phyloP scores from a whole-genome alignment of 768 basidiomycete species.

The Suillus americanus region DNA sequence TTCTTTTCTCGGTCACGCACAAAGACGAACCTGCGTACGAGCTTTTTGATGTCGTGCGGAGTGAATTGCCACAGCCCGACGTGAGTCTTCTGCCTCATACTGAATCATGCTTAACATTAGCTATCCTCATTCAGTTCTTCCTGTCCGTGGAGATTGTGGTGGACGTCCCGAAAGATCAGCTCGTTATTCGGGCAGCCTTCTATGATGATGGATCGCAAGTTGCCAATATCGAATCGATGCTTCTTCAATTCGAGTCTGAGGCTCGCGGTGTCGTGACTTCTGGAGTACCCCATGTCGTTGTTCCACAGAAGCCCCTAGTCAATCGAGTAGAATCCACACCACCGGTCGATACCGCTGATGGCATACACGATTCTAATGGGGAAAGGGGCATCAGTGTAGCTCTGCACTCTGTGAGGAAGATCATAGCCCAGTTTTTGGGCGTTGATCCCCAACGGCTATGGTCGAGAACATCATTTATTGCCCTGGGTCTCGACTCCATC shows the following conservation, averaged over 20 bases:
- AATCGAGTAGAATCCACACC: not conserved
- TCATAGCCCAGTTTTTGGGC: conserved; percentile 20
- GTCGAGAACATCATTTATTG: conserved; percentile 36
- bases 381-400: not conserved
- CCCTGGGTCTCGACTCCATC: conserved; percentile 49
- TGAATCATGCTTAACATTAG: not conserved
- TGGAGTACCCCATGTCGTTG: conserved; percentile 6
- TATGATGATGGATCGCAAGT: conserved; percentile 18
- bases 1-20: conserved; percentile 30
- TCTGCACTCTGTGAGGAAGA: conserved; percentile 13
- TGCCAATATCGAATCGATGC: conserved; percentile 18
- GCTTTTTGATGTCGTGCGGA: conserved; percentile 26
- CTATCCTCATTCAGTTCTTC: conserved; percentile 17
- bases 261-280: conserved; percentile 19
- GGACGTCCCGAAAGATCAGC: conserved; percentile 16
- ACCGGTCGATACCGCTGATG: not conserved
- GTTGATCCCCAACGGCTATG: conserved; percentile 14
- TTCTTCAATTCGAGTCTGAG: conserved; percentile 24
- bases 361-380: not conserved
- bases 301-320: not conserved
- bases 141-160: conserved; percentile 27
- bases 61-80: conserved; percentile 32
- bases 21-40: conserved; percentile 21
- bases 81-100: conserved; percentile 16
- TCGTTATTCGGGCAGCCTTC: conserved; percentile 24